Conservation (phyloP, 441 rosid genomes). For the Melianthus villosus region DNA sequence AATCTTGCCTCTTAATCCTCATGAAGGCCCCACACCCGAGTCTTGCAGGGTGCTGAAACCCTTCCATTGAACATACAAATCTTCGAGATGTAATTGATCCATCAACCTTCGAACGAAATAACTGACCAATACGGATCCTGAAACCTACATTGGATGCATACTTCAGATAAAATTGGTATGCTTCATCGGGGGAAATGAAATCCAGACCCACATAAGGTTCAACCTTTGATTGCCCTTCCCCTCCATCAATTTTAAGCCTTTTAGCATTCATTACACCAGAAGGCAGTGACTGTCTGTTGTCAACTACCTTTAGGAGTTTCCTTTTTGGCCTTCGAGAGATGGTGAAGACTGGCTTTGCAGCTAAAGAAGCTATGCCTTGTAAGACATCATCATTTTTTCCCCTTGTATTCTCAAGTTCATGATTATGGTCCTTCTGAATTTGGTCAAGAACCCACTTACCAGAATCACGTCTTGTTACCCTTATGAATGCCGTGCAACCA, state of each 20-base stretch:
- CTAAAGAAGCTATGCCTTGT: slow-evolving; percentile 18
- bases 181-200: slow-evolving; percentile 56
- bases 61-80: slow-evolving; percentile 90
- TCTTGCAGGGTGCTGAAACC: slow-evolving; percentile 83
- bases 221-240: slow-evolving; percentile 21
- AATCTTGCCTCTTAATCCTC: slow-evolving; percentile 71
- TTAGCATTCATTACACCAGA: slow-evolving; percentile 42
- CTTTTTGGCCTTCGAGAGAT: slow-evolving; percentile 29
- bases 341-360: slow-evolving; percentile 21
- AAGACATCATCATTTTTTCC: slow-evolving; percentile 18
- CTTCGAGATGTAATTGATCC: slow-evolving; percentile 70
- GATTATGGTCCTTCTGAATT: slow-evolving; percentile 65
- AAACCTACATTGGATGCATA: slow-evolving; percentile 59
- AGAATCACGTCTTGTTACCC: slow-evolving; percentile 47
- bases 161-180: slow-evolving; percentile 44
- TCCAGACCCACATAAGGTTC: slow-evolving; percentile 51
- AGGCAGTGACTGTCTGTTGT: slow-evolving; percentile 23
- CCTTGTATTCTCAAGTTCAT: slow-evolving; percentile 36
- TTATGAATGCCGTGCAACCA: slow-evolving; percentile 66
- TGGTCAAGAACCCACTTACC: slow-evolving; percentile 83
- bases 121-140: slow-evolving; percentile 63
- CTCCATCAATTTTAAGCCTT: slow-evolving; percentile 29
- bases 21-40: slow-evolving; percentile 84
- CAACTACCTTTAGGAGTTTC: slow-evolving; percentile 27
- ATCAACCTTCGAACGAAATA: slow-evolving; percentile 69